Conservation (phyloP, 2,329 filamentous ascomycete species). For the Nectriaceae sp. region DNA sequence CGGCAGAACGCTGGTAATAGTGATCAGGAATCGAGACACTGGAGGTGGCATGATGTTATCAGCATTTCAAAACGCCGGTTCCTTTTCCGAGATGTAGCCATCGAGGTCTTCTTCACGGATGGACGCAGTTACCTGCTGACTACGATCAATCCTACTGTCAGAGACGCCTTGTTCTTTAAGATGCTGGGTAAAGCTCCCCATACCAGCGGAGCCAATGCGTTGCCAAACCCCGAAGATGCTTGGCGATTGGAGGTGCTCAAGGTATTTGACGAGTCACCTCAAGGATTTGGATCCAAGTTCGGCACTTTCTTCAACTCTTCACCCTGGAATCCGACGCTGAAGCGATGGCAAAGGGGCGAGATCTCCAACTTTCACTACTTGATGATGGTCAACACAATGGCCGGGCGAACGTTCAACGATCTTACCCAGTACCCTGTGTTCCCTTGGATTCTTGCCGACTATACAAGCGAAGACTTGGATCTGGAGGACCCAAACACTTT, state of each 20-base stretch:
- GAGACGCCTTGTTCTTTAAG: slow-evolving; percentile 80
- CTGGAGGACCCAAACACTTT: slow-evolving; percentile 82
- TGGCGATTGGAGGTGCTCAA: slow-evolving; percentile 90
- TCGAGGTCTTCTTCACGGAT: slow-evolving; percentile 98
- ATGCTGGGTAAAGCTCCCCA: slow-evolving; percentile 80
- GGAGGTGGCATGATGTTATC: slow-evolving; percentile 93
- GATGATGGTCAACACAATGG: slow-evolving; percentile 98
- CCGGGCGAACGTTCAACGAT: slow-evolving; percentile 95
- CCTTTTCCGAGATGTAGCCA: slow-evolving; percentile 89
- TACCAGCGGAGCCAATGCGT: slow-evolving; percentile 67
- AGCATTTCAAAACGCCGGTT: slow-evolving; percentile 96
- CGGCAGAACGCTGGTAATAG: slow-evolving; percentile 53
- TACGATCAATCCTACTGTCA: slow-evolving; percentile 68
- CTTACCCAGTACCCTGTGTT: slow-evolving; percentile 98
- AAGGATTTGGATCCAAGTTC: slow-evolving; percentile 80
- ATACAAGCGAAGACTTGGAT: slow-evolving; percentile 90
- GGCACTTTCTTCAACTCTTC: slow-evolving; percentile 88
- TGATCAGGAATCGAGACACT: slow-evolving; percentile 84
- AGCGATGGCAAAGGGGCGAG: slow-evolving; percentile 89
- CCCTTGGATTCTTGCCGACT: slow-evolving; percentile 95
- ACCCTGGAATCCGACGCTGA: slow-evolving; percentile 80
- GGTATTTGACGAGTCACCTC: slow-evolving; percentile 59
- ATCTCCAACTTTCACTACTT: slow-evolving; percentile 99
- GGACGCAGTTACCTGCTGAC: slow-evolving; percentile 93
- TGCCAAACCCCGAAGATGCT: slow-evolving; percentile 79